These are phyloP conservation scores for Tirmania nivea DNA, from an alignment of 495 filamentous ascomycete species.

Conservation along the genomic window DNA sequence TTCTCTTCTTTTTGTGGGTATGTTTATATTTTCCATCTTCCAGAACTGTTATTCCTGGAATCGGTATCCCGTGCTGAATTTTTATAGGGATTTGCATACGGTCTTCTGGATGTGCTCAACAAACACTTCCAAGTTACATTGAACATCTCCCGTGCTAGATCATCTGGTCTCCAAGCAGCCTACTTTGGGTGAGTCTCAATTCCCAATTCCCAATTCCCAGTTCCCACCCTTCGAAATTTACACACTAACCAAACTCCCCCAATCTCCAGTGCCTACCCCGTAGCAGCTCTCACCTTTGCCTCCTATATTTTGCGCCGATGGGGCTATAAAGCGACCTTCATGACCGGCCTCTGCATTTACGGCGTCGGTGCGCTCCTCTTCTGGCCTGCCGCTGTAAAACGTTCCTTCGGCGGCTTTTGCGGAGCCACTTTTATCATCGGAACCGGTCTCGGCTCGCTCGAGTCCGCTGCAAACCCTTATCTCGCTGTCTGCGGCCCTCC, in stretches of 20 bases:
- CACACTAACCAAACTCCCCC: not conserved
- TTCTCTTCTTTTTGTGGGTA: conserved; percentile 16
- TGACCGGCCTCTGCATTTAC: conserved; percentile 30
- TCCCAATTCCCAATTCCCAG: not conserved
- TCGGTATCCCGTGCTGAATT: not conserved
- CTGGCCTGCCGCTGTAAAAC: conserved; percentile 32
- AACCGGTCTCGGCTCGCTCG: conserved; percentile 30
- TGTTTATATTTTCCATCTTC: too few species aligned
- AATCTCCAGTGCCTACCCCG: conserved; percentile 12
- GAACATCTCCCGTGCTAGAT: conserved; percentile 11
- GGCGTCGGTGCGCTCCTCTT: conserved; percentile 33
- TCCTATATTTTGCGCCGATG: conserved; percentile 29
- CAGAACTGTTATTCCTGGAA: too few species aligned
- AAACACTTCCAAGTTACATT: conserved; percentile 28
- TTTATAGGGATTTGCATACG: conserved; percentile 23
- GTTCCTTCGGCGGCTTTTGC: conserved; percentile 38
- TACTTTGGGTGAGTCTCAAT: conserved; percentile 14
- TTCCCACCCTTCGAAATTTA: not conserved
- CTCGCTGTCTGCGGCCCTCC: conserved; percentile 42
- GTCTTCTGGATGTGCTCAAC: conserved; percentile 34
- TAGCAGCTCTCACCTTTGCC: conserved; percentile 15
- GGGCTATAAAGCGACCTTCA: conserved; percentile 33
- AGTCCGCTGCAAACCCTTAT: conserved; percentile 38
- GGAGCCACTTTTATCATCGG: conserved; percentile 38
- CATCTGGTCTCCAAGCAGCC: conserved; percentile 16